Evolutionary conservation across 352 stramenopile species (phyloP).

Genomic region (Phytophthora hibernalis): DNA sequence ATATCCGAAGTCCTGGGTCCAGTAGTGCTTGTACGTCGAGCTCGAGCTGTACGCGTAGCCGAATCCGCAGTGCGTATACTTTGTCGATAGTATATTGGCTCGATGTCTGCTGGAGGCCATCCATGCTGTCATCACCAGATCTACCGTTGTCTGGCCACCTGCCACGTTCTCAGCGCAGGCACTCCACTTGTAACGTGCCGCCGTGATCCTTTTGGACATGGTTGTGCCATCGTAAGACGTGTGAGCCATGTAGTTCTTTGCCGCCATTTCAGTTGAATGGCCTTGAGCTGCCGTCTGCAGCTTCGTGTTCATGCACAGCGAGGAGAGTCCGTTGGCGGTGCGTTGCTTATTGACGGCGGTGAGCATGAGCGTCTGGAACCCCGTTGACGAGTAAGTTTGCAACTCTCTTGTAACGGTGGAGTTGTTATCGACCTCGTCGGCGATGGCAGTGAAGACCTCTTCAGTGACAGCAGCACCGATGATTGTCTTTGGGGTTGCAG

Average conservation of each 20-base stretch:
- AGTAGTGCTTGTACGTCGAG: conserved; percentile 50
- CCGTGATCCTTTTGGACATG: conserved; percentile 38
- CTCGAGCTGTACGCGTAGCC: conserved; percentile 34
- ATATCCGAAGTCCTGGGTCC: conserved; percentile 50
- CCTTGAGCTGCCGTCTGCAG: conserved; percentile 16
- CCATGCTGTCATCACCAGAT: conserved; percentile 50
- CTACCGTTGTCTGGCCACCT: conserved; percentile 41
- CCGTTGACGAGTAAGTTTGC: conserved; percentile 35
- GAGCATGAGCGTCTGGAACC: conserved; percentile 42
- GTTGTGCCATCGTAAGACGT: conserved; percentile 42
- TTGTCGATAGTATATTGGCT: conserved; percentile 40
- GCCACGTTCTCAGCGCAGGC: conserved; percentile 55
- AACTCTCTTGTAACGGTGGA: conserved; percentile 18
- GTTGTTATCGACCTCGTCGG: not conserved
- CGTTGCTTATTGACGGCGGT: conserved; percentile 51
- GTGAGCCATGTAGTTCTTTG: conserved; percentile 52
- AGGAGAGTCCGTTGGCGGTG: conserved; percentile 33
- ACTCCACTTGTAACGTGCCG: conserved; percentile 48
- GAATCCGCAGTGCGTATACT: conserved; percentile 21
- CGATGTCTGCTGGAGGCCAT: conserved; percentile 50
- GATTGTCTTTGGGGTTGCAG: not conserved
- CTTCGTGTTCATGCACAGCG: conserved; percentile 45
- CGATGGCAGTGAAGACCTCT: not conserved
- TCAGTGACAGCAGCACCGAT: conserved; percentile 14
- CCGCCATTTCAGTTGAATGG: conserved; percentile 39